A percentile compares a stretch with the other conserved stretches of the same genome.
These are phyloP conservation scores for Syzygium grande DNA, from an alignment of 345 rosid genomes.

Conservation along the genomic window DNA sequence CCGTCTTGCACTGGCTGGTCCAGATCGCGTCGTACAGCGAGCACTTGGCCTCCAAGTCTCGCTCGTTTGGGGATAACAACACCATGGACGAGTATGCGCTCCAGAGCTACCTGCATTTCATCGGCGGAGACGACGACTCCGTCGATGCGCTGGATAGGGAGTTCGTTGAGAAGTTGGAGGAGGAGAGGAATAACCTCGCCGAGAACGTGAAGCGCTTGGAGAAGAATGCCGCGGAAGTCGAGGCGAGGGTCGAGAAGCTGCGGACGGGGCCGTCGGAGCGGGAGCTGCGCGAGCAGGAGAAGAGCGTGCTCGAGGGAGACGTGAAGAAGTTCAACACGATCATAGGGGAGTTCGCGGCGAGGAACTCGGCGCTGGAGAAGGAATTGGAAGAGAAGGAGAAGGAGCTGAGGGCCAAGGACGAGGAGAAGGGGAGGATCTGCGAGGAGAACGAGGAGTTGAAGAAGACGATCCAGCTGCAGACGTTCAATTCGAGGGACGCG, in stretches of 20 bases:
- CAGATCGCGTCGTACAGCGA: slow-evolving; percentile 43
- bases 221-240: slow-evolving; percentile 22
- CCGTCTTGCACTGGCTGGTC: slow-evolving; percentile 69
- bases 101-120: slow-evolving; percentile 44
- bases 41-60: slow-evolving; percentile 14
- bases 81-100: slow-evolving; percentile 29
- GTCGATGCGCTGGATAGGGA: slow-evolving; percentile 47
- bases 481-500: slow-evolving; percentile 59
- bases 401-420: slow-evolving; percentile 44
- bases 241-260: slow-evolving; percentile 35
- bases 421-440: slow-evolving; percentile 42
- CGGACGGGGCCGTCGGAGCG: slow-evolving; percentile 48
- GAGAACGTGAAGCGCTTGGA: slow-evolving; percentile 31
- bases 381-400: slow-evolving; percentile 51
- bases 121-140: slow-evolving; percentile 55
- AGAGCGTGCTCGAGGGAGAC: slow-evolving; percentile 57
- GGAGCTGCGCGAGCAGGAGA: slow-evolving; percentile 48
- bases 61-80: slow-evolving; percentile 27
- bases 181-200: slow-evolving; percentile 29
- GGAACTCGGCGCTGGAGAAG: slow-evolving; percentile 33
- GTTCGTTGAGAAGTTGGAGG: slow-evolving; percentile 48
- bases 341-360: slow-evolving; percentile 30
- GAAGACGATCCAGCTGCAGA: slow-evolving; percentile 65
- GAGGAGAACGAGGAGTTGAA: slow-evolving; percentile 71
- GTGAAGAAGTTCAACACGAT: slow-evolving; percentile 55